These are phyloP conservation scores for Penicilliopsis zonata DNA, from an alignment of 495 filamentous ascomycete species.

Conservation along the genomic window DNA sequence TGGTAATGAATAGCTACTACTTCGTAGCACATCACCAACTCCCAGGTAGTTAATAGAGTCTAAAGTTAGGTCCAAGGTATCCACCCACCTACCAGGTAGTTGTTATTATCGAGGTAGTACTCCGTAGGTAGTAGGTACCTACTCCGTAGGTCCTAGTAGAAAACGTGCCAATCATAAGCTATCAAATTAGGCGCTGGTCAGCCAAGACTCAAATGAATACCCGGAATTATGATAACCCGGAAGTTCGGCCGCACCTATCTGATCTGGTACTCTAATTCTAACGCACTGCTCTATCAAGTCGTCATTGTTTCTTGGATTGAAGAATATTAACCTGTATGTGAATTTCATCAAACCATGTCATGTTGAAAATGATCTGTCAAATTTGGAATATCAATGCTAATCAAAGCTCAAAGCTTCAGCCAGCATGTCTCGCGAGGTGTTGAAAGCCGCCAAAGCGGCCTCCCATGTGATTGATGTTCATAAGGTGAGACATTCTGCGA, in stretches of 20 bases:
- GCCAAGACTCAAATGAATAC: no score
- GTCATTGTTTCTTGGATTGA: not conserved
- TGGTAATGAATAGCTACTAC: no score
- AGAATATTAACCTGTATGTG: not conserved
- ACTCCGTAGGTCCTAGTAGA: no score
- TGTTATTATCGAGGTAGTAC: no score
- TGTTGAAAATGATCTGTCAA: not conserved
- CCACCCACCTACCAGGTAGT: no score
- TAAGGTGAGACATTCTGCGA: not conserved
- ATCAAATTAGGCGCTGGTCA: no score
- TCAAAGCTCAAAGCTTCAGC: not conserved
- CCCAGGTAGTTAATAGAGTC: no score
- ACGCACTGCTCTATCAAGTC: not conserved
- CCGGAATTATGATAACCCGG: not conserved
- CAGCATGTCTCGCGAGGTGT: conserved; percentile 27
- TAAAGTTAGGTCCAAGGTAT: no score
- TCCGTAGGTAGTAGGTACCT: no score
- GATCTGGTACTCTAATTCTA: not conserved
- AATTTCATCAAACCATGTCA: not conserved
- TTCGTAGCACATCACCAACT: no score
- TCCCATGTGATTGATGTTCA: conserved; percentile 13
- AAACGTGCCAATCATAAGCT: no score
- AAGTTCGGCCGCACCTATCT: no score
- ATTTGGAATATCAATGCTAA: not conserved
- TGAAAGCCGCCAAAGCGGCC: conserved; percentile 32